phyloP scores from a whole-genome alignment of 192 early-diverging fungal species.

The Backusella luteola region DNA sequence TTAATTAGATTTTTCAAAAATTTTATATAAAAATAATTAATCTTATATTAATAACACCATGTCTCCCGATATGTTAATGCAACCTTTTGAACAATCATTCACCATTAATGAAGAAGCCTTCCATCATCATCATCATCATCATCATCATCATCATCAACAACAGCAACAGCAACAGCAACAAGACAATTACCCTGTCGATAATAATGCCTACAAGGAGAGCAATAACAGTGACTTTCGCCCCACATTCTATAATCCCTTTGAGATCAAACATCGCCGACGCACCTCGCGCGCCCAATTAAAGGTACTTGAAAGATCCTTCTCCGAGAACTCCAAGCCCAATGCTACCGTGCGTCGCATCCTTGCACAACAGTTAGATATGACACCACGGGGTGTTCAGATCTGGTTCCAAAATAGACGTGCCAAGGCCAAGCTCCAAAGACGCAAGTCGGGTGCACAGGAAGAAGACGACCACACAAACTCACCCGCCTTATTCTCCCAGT shows the following conservation, averaged over 20 bases:
- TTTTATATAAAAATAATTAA: not conserved
- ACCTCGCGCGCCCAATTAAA: constrained; percentile 73
- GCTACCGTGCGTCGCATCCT: constrained; percentile 59
- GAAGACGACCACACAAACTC: not conserved
- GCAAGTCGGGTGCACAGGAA: constrained; percentile 13
- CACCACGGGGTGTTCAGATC: constrained; percentile 72
- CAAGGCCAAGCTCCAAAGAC: constrained; percentile 71
- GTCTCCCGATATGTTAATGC: constrained; percentile 19
- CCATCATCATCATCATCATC: not conserved
- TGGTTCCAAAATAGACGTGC: constrained; percentile 92
- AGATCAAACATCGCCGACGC: constrained; percentile 72
- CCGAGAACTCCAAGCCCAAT: constrained; percentile 61
- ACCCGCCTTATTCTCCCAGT: constrained; percentile 11
- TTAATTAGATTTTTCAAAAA: not conserved
- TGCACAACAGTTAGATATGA: constrained; percentile 64
- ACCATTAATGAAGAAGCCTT: not conserved
- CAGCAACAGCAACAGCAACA: not conserved
- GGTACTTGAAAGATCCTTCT: constrained; percentile 70
- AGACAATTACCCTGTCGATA: not conserved
- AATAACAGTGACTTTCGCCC: constrained; percentile 54
- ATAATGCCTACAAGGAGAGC: not conserved
- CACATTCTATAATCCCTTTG: constrained; percentile 77
- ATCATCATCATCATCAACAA: not conserved
- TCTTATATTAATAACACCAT: not conserved
- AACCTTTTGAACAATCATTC: constrained; percentile 22